These are phyloP conservation scores for Hericium rajendrae DNA, from an alignment of 768 basidiomycete genomes.

Conservation along the genomic window DNA sequence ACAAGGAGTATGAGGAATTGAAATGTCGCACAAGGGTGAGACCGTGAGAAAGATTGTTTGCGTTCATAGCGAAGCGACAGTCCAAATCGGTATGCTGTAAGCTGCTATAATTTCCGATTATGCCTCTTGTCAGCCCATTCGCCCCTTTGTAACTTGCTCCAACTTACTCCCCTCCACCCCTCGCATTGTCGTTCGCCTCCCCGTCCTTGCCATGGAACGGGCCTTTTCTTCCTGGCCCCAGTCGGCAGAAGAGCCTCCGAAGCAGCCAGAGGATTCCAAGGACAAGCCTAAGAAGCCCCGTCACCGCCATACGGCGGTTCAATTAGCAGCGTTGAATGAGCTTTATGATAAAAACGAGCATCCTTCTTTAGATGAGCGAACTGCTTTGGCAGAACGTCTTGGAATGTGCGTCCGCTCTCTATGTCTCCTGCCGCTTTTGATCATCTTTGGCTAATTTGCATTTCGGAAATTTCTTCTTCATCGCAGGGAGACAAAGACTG, in stretches of 20 bases:
- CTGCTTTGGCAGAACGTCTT: slow-evolving; percentile 58
- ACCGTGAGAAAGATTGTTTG: slow-evolving; percentile 13
- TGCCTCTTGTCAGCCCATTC: slow-evolving; percentile 7
- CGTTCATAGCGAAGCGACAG: slow-evolving; percentile 11
- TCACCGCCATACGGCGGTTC: slow-evolving; percentile 63
- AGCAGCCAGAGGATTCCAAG: slow-evolving; percentile 19
- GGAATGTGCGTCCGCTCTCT: slow-evolving; percentile 50
- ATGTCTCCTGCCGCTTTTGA: neutral
- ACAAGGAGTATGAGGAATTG: neutral
- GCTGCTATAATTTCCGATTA: slow-evolving; percentile 15
- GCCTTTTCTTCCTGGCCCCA: slow-evolving; percentile 18
- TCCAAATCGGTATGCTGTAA: slow-evolving; percentile 9
- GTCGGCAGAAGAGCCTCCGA: slow-evolving; percentile 9
- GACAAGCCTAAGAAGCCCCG: slow-evolving; percentile 65
- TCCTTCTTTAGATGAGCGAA: slow-evolving; percentile 59
- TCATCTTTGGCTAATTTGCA: neutral
- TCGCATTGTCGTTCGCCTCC: slow-evolving; percentile 6
- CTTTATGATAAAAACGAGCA: slow-evolving; percentile 72
- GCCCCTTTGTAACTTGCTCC: slow-evolving; percentile 9
- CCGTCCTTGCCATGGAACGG: slow-evolving; percentile 13
- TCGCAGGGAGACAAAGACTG: slow-evolving; percentile 72
- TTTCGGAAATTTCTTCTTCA: slow-evolving; percentile 6
- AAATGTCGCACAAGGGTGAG: neutral
- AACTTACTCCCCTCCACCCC: slow-evolving; percentile 6
- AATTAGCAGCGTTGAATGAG: slow-evolving; percentile 68